Conservation (phyloP, 2,329 filamentous ascomycete genomes). For the Alternaria tenuissima region DNA sequence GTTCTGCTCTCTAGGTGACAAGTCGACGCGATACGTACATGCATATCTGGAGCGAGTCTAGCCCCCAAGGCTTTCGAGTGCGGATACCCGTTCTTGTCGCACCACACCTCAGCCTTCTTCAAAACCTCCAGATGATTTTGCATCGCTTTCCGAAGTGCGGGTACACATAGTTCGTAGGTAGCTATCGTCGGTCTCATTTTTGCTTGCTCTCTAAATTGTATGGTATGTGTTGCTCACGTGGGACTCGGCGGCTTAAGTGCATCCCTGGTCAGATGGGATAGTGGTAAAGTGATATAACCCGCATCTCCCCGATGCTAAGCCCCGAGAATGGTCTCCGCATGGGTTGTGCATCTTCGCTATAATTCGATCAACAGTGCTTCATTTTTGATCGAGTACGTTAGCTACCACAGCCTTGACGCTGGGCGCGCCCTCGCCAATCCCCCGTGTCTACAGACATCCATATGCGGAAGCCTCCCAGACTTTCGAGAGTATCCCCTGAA, state of each 20-base stretch:
- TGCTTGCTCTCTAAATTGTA: background rate
- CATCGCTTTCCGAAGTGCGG: background rate
- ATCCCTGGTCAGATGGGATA: background rate
- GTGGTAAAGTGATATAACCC: background rate
- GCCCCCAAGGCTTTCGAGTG: background rate
- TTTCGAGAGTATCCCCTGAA: background rate
- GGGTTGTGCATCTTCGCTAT: too few relatives aligned
- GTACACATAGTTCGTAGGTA: background rate
- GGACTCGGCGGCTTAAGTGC: background rate
- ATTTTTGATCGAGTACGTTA: too few relatives aligned
- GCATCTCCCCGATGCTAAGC: background rate
- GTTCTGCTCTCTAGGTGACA: background rate
- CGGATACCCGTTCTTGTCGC: background rate
- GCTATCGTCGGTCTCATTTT: background rate
- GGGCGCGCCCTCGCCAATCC: too few relatives aligned
- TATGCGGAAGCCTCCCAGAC: background rate
- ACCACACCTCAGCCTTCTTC: background rate
- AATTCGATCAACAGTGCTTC: too few relatives aligned
- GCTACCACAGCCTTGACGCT: too few relatives aligned
- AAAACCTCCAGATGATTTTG: background rate
- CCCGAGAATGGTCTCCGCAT: background rate
- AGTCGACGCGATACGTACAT: background rate
- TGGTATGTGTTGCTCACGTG: background rate
- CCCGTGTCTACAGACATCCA: background rate
- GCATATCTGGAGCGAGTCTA: background rate